Evolutionary conservation across 2,329 filamentous ascomycete genomes (phyloP), one percentile per base, ranked within the genome.

Genomic region (Scedosporium dehoogii): DNA sequence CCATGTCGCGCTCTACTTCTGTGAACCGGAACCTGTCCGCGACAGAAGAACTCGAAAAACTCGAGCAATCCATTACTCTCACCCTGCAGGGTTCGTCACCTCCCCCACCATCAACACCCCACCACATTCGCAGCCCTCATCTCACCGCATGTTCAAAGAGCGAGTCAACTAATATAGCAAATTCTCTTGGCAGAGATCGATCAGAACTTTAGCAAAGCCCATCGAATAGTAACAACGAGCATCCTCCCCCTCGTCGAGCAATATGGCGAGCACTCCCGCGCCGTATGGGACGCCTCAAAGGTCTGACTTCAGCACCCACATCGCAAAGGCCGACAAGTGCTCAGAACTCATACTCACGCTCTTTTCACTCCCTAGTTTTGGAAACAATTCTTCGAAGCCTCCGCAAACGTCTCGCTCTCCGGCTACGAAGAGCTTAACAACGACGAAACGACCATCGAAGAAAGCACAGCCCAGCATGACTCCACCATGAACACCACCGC

Each of bases 381-480:
- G 94, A 99, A 99, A 76, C 92, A 97, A 79, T 99, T 99, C 79
- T 99, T 99, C 75, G 94, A 99, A 77, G 92, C 94, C 42, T 96
- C 92, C 58, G 94, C 94, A 72, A 97, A 99, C 70, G 93, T 99
- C 27, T 96, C 93, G 10, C 83, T 99, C 10, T 96, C 92, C 0
- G 92, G 92, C 29, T 97, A 99, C 74, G 93, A 96, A 72, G 92
- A 96, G 71, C 81, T 86, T 23, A 85, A 85, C 14, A 86, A 89
- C 62, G 85, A 84, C 60, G 78, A 80, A 1, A 78, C 74, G 58
- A 76, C 70, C 1, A 75, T 73, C 25, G 79, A 81, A 18, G 81
- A 82, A 69, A 83, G 76, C 72, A 79, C 78, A 1, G 81, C 81
- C 0, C 80, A 82, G 51, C 83, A 87, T 64, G 79, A 85, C 18